These are phyloP conservation scores for Boechera divaricarpa DNA, from an alignment of 345 rosid genomes.

Conservation along the genomic window DNA sequence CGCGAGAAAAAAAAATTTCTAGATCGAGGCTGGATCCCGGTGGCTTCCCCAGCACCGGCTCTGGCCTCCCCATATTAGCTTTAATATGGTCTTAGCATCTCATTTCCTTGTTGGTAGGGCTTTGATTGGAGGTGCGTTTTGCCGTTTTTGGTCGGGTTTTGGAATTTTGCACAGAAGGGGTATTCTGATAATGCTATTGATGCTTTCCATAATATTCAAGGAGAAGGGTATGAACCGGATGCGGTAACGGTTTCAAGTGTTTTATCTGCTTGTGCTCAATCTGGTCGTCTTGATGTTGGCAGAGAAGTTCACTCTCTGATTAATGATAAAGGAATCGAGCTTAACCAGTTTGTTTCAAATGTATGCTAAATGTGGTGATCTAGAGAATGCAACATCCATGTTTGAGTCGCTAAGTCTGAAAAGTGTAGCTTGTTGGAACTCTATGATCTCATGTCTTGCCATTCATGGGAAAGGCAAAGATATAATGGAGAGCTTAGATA, in stretches of 20 bases:
- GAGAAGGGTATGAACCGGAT: slow-evolving; percentile 67
- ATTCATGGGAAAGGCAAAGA: slow-evolving; percentile 60
- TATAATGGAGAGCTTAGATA: slow-evolving; percentile 52
- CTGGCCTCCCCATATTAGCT: too few species aligned
- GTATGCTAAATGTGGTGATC: slow-evolving; percentile 84
- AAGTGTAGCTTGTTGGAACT: slow-evolving; percentile 70
- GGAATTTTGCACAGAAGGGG: slow-evolving; percentile 78
- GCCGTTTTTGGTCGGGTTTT: slow-evolving; percentile 56
- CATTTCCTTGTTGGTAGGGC: too few species aligned
- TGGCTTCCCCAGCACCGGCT: too few species aligned
- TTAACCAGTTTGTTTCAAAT: slow-evolving; percentile 62
- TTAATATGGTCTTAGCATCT: neutral
- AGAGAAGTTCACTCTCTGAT: slow-evolving; percentile 64
- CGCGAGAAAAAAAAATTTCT: too few species aligned
- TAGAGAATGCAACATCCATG: slow-evolving; percentile 55
- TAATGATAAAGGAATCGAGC: slow-evolving; percentile 46
- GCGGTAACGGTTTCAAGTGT: slow-evolving; percentile 62
- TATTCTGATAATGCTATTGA: slow-evolving; percentile 59
- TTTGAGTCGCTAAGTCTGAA: slow-evolving; percentile 57
- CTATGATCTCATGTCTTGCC: slow-evolving; percentile 74
- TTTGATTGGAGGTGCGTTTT: slow-evolving; percentile 17
- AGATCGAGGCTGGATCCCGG: too few species aligned
- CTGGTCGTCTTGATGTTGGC: slow-evolving; percentile 62
- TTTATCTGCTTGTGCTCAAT: slow-evolving; percentile 81
- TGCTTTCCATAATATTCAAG: slow-evolving; percentile 59